These are phyloP conservation scores for Hericium alpestre DNA, from an alignment of 768 basidiomycete species.

Conservation along the genomic window DNA sequence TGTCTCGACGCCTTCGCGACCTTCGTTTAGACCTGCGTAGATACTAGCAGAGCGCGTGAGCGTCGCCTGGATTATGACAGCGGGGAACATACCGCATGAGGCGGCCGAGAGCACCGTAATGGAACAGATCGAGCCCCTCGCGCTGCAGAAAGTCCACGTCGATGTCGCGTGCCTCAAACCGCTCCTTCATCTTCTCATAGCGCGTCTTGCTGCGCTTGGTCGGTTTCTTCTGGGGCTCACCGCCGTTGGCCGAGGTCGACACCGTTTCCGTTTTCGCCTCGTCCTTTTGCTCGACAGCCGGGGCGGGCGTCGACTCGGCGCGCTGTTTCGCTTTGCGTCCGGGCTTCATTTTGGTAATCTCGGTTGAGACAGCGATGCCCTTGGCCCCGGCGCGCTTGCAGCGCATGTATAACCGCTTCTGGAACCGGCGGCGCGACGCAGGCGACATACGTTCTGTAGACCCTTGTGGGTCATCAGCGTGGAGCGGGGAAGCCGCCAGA, in stretches of 20 bases:
- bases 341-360: conserved; percentile 27
- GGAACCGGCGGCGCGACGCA: conserved; percentile 39
- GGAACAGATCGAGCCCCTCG: conserved; percentile 39
- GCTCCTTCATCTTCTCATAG: conserved; percentile 32
- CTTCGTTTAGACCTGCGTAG: conserved; percentile 19
- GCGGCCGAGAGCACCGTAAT: conserved; percentile 27
- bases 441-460: conserved; percentile 27
- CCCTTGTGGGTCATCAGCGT: not conserved
- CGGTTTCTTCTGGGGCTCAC: conserved; percentile 1
- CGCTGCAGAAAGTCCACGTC: conserved; percentile 30
- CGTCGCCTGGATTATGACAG: not conserved
- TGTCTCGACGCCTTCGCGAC: conserved; percentile 14
- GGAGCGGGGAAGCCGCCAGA: not conserved
- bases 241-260: conserved; percentile 10
- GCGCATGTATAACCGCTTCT: conserved; percentile 65
- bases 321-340: conserved; percentile 21
- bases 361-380: conserved; percentile 25
- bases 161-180: conserved; percentile 35
- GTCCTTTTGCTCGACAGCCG: not conserved
- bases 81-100: conserved; percentile 31
- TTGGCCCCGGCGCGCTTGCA: conserved; percentile 45
- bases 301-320: not conserved
- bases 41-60: conserved; percentile 13
- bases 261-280: not conserved
- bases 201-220: conserved; percentile 29